Evolutionary conservation across 2,329 filamentous ascomycete genomes (phyloP).

Genomic region (Diaporthe helianthi): DNA sequence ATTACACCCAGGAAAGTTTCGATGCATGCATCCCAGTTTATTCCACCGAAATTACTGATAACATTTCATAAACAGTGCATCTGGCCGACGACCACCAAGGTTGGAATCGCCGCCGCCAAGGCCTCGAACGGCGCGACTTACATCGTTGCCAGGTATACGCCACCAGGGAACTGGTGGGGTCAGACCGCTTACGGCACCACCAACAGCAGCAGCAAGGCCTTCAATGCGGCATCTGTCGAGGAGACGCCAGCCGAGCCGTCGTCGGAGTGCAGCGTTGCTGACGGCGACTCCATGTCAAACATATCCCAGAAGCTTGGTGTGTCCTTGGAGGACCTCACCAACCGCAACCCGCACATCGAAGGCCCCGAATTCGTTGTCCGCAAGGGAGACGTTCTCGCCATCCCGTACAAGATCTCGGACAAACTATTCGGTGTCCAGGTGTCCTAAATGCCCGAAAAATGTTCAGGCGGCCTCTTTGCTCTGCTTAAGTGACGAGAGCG

Average conservation of each 20-base stretch:
- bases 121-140: constrained; percentile 30
- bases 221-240: no score
- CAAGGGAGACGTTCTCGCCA: not conserved
- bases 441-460: not conserved
- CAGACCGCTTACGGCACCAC: not conserved
- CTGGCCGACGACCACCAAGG: constrained; percentile 32
- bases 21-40: no score
- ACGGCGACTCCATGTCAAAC: not conserved
- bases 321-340: not conserved
- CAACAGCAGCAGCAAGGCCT: no score
- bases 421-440: constrained; percentile 5
- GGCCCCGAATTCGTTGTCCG: not conserved
- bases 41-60: not conserved
- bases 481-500: not conserved
- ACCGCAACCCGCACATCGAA: not conserved
- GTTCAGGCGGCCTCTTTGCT: not conserved
- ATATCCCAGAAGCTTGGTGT: constrained; percentile 1
- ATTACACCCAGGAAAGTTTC: constrained; percentile 29
- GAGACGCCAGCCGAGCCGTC: not conserved
- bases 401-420: not conserved
- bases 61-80: constrained; percentile 22
- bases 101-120: constrained; percentile 32
- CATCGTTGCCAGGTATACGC: constrained; percentile 32
- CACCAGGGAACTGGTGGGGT: constrained; percentile 28
- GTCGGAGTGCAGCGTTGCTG: not conserved